Conservation (phyloP, 306 rosid genomes). For the Sicyos edulis region DNA sequence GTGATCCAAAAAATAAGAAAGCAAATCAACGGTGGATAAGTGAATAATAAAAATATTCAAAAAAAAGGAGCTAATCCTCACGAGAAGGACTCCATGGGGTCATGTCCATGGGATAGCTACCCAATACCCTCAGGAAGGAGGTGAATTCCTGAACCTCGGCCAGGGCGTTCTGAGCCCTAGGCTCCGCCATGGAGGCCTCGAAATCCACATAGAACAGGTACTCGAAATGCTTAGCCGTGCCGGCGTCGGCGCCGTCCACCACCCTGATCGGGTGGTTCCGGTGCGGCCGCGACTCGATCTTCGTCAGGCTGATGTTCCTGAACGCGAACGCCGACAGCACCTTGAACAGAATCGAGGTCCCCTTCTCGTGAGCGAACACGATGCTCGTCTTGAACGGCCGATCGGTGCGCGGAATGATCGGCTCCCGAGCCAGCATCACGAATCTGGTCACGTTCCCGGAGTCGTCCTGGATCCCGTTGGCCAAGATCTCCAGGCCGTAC, state of each 20-base stretch:
- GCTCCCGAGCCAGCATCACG: slow-evolving; percentile 89
- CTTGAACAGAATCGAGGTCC: slow-evolving; percentile 88
- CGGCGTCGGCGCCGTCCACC: slow-evolving; percentile 71
- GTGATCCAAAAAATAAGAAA: background rate
- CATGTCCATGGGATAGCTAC: slow-evolving; percentile 97
- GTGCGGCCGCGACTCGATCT: slow-evolving; percentile 91
- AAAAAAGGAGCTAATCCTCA: slow-evolving; percentile 21
- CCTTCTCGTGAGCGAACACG: slow-evolving; percentile 94
- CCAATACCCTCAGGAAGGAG: slow-evolving; percentile 79
- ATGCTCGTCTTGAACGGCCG: slow-evolving; percentile 90
- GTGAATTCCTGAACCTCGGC: slow-evolving; percentile 98
- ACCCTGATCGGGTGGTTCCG: slow-evolving; percentile 83
- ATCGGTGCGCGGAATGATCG: slow-evolving; percentile 79
- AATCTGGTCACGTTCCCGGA: slow-evolving; percentile 92
- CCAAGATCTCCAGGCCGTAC: slow-evolving; percentile 58
- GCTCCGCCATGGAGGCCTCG: slow-evolving; percentile 96
- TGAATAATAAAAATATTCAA: no score
- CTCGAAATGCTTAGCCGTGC: slow-evolving; percentile 96
- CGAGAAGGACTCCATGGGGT: slow-evolving; percentile 68
- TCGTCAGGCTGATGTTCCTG: slow-evolving; percentile 79
- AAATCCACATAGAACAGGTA: slow-evolving; percentile 89
- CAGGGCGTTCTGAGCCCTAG: slow-evolving; percentile 82
- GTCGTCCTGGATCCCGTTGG: slow-evolving; percentile 87
- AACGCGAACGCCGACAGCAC: slow-evolving; percentile 85
- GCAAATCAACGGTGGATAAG: no score